Evolutionary conservation across 306 rosid genomes (phyloP).

Genomic region (Fragaria ananassa): DNA sequence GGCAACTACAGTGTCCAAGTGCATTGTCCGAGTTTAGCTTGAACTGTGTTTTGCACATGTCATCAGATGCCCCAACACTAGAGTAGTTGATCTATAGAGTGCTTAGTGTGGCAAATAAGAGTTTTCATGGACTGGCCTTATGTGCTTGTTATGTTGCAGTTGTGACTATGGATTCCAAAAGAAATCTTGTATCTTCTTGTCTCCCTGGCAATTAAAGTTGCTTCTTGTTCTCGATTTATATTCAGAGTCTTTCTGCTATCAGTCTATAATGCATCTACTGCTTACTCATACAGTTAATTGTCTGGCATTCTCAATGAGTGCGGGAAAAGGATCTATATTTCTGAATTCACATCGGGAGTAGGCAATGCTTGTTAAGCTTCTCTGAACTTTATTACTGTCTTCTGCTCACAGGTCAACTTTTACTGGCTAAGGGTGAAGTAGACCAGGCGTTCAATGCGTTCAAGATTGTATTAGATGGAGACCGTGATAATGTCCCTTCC

Average conservation of each 20-base stretch:
- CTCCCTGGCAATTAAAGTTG: neutral
- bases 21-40: neutral
- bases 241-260: neutral
- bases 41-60: neutral
- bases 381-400: constrained; percentile 16
- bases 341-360: neutral
- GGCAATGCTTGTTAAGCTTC: constrained; percentile 2
- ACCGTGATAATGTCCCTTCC: constrained; percentile 90
- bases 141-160: neutral
- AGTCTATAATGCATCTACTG: neutral
- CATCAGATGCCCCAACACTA: neutral
- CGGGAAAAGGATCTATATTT: neutral
- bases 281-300: neutral
- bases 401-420: constrained; percentile 87
- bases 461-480: constrained; percentile 94
- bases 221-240: constrained; percentile 7
- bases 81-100: neutral
- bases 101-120: neutral
- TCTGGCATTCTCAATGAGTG: neutral
- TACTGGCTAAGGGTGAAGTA: constrained; percentile 91
- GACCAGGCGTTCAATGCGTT: constrained; percentile 96
- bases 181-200: neutral
- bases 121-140: neutral
- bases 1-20: neutral
- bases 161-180: neutral